Percentiles rank a stretch among this genome's conserved stretches.
Conservation (phyloP, 2,329 filamentous ascomycete species). For the Ramularia endophylla region DNA sequence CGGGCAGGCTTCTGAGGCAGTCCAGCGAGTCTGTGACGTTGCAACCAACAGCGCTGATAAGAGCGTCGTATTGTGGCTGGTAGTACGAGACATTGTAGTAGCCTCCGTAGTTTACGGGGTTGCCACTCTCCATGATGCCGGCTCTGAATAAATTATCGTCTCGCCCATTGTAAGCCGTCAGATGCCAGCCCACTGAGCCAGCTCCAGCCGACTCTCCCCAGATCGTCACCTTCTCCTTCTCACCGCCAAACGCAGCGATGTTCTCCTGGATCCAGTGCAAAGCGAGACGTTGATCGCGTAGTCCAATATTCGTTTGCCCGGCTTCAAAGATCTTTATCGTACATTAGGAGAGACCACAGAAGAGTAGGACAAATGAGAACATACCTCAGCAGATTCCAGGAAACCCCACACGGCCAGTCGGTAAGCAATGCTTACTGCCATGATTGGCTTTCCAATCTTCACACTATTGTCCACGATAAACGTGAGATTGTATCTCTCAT, state of each 20-base stretch:
- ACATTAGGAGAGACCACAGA: too few species aligned
- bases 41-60: constrained; percentile 38
- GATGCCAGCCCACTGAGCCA: constrained; percentile 39
- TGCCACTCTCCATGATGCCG: constrained; percentile 42
- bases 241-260: constrained; percentile 63
- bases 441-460: constrained; percentile 43
- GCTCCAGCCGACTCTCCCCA: constrained; percentile 38
- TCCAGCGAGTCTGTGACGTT: background rate
- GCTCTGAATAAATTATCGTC: constrained; percentile 44
- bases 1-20: too few species aligned
- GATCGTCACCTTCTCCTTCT: constrained; percentile 50
- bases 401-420: constrained; percentile 66
- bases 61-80: constrained; percentile 57
- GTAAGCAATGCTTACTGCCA: constrained; percentile 58
- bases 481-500: constrained; percentile 58
- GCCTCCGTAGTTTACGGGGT: constrained; percentile 19
- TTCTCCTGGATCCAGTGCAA: constrained; percentile 41
- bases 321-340: constrained; percentile 39
- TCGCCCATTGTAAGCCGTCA: constrained; percentile 44
- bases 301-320: constrained; percentile 47
- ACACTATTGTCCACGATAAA: constrained; percentile 49
- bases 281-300: constrained; percentile 40
- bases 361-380: too few species aligned
- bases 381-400: constrained; percentile 47
- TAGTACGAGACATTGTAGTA: constrained; percentile 18